Conservation (phyloP, 352 stramenopile genomes). For the Globisporangium parvum region DNA sequence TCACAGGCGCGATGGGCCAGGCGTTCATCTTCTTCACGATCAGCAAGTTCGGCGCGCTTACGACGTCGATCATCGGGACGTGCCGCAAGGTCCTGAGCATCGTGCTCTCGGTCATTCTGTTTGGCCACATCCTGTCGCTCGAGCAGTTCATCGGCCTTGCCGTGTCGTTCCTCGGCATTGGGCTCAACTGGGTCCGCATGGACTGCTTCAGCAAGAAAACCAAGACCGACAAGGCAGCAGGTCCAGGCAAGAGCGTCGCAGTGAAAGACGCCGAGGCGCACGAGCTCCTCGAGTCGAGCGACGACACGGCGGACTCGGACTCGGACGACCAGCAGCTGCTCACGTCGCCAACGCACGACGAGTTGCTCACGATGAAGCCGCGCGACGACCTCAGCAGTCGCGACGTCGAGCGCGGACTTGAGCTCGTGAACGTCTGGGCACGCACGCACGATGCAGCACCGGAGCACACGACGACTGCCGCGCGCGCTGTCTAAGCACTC, state of each 20-base stretch:
- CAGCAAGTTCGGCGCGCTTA: slow-evolving; percentile 80
- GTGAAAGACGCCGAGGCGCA: slow-evolving; percentile 37
- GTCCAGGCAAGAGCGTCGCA: slow-evolving; percentile 11
- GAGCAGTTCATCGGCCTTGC: slow-evolving; percentile 61
- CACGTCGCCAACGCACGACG: slow-evolving; percentile 15
- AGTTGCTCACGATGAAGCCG: slow-evolving; percentile 20
- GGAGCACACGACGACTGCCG: background rate
- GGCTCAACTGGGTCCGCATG: slow-evolving; percentile 73
- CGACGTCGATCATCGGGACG: slow-evolving; percentile 81
- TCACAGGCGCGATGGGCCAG: slow-evolving; percentile 72
- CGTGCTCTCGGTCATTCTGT: slow-evolving; percentile 77
- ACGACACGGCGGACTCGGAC: slow-evolving; percentile 59
- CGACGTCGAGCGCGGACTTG: slow-evolving; percentile 51
- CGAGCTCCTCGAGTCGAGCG: slow-evolving; percentile 52
- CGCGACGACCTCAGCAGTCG: slow-evolving; percentile 26
- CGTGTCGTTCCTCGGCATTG: slow-evolving; percentile 66
- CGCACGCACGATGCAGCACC: slow-evolving; percentile 10
- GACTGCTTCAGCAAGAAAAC: slow-evolving; percentile 40
- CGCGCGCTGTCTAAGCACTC: slow-evolving; percentile 7
- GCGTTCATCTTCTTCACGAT: slow-evolving; percentile 87
- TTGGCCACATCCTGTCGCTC: slow-evolving; percentile 65
- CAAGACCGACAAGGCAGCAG: background rate
- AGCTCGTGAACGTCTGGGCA: slow-evolving; percentile 63
- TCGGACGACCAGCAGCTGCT: slow-evolving; percentile 33
- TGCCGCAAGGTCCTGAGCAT: slow-evolving; percentile 85